Percentiles rank a stretch among this genome's conserved stretches.
phyloP scores from a whole-genome alignment of 805 yeast genomes.

The Cyberlindnera maritima region DNA sequence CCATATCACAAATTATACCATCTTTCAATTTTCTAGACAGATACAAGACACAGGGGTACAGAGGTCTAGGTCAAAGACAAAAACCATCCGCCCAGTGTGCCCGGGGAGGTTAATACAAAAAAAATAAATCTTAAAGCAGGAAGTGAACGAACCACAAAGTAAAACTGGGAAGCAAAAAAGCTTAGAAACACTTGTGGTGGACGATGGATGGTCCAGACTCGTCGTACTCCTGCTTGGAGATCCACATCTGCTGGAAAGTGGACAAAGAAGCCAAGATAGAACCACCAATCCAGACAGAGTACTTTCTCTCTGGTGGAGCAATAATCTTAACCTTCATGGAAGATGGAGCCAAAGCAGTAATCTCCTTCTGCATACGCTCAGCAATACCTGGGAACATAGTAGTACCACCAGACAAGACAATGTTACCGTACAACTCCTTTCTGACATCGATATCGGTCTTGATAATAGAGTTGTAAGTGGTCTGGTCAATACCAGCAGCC shows the following conservation, averaged over 20 bases:
- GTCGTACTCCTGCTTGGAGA: conserved; percentile 99
- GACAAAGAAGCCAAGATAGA: conserved; percentile 97
- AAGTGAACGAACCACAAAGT: neutral
- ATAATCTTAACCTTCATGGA: conserved; percentile 99
- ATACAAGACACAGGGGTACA: neutral
- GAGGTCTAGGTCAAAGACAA: neutral
- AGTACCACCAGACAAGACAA: conserved; percentile 99
- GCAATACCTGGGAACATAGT: conserved; percentile 99
- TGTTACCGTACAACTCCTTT: conserved; percentile 98
- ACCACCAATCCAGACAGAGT: conserved; percentile 99
- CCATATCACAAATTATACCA: neutral
- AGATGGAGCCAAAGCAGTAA: conserved; percentile 98
- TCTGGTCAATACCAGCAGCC: conserved; percentile 99
- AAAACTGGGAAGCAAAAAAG: conserved; percentile 2
- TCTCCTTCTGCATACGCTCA: conserved; percentile 99
- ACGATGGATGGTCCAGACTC: conserved; percentile 99
- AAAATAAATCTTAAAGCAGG: neutral
- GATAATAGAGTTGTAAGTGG: conserved; percentile 70
- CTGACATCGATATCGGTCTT: conserved; percentile 99
- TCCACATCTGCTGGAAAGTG: conserved; percentile 99
- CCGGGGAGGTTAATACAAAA: neutral
- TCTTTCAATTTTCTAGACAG: conserved; percentile 3
- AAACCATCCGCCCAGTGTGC: neutral
- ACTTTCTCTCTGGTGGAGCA: conserved; percentile 99
- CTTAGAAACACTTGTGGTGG: conserved; percentile 49